A percentile compares a stretch with the other conserved stretches of the same genome.
Evolutionary conservation across 495 filamentous ascomycete genomes (phyloP).

Genomic region (Ascodesmis nigricans): DNA sequence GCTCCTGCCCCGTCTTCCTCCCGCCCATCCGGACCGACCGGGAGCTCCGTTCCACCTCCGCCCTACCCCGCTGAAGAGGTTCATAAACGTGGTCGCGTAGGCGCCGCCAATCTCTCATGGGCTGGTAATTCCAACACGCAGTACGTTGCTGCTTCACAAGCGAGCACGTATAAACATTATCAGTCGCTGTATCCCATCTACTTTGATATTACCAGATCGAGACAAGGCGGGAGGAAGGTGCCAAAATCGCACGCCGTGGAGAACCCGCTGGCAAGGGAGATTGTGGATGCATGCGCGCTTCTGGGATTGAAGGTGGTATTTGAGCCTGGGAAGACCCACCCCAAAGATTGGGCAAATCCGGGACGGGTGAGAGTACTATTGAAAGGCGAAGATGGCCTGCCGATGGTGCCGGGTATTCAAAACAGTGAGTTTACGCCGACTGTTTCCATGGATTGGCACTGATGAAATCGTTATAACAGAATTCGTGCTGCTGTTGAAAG

Average conservation of each 20-base stretch:
- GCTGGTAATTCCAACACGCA: conserved; percentile 19
- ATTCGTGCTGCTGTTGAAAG: conserved; percentile 61
- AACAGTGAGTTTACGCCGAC: conserved; percentile 42
- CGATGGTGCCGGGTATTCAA: conserved; percentile 35
- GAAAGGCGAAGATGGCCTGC: conserved; percentile 29
- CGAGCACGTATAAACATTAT: conserved; percentile 45
- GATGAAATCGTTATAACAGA: conserved; percentile 28
- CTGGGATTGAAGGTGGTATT: conserved; percentile 57
- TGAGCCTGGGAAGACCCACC: conserved; percentile 80
- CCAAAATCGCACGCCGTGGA: conserved; percentile 43
- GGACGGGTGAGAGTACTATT: conserved; percentile 64
- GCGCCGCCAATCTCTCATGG: too few species aligned
- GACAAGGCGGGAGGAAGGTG: conserved; percentile 62
- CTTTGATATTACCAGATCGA: conserved; percentile 58
- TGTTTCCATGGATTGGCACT: too few species aligned
- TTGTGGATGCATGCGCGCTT: conserved; percentile 57
- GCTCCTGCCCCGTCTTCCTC: too few species aligned
- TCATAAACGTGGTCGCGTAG: too few species aligned
- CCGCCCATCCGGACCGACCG: too few species aligned
- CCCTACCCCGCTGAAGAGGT: conserved; percentile 9
- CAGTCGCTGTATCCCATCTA: conserved; percentile 89
- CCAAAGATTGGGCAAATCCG: conserved; percentile 94
- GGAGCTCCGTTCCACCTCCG: too few species aligned
- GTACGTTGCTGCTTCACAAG: conserved; percentile 27
- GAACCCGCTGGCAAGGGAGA: conserved; percentile 75